Base-by-base conservation (phyloP, 176 grass and related monocot genomes). In the Pontederia crassipes region DNA sequence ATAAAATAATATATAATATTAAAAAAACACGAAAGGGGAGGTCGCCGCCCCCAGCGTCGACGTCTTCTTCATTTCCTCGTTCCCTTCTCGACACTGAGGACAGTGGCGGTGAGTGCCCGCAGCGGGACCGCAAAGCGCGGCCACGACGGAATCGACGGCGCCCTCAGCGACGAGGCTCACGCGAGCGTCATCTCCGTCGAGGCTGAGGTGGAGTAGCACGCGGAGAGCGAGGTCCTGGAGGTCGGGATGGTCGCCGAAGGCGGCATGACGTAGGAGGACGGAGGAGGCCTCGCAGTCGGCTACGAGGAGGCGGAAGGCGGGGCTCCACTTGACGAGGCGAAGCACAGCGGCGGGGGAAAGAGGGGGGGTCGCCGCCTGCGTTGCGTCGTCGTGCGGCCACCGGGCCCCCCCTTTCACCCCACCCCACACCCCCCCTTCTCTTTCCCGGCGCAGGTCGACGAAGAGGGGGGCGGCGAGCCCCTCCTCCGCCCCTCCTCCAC, bases 151-250 rank as follows among this genome's bases (percentile, higher is more conserved):
- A 71, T 96, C 91, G 8, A 96, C 83, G 11, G 83, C 86, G 32
- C 91, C 91, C 53, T 96, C 91, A 1, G 73, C 91, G 2, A 96
- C 91, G 10, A 96, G 67, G 0, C 83, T 87, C 0, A 96, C 86
- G 48, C 86, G 83, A n/a, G 83, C 75, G 62, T 90, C 86, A 54
- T 96, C 91, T 2, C 91, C 83, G 17, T 96, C 91, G 32, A 96
- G 91, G 62, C 71, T 87, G 50, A 96, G 83, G 50, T 72, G 70
- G 8, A 96, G 46, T 7, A 96, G 26, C 57, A 81, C 83, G n/a
- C 70, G 51, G 10, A 85, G 71, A 0, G 86, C 74, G 17, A 76
- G 51, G 16, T 72, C 79, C 57, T 66, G 79, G 16, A 61, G 68
- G 24, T 61, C 55, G 24, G 57, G 47, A 13, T 14, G 68, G 9